Evolutionary conservation across 1,284 basidiomycete species (phyloP).

Genomic region (Bondarzewia mesenterica): DNA sequence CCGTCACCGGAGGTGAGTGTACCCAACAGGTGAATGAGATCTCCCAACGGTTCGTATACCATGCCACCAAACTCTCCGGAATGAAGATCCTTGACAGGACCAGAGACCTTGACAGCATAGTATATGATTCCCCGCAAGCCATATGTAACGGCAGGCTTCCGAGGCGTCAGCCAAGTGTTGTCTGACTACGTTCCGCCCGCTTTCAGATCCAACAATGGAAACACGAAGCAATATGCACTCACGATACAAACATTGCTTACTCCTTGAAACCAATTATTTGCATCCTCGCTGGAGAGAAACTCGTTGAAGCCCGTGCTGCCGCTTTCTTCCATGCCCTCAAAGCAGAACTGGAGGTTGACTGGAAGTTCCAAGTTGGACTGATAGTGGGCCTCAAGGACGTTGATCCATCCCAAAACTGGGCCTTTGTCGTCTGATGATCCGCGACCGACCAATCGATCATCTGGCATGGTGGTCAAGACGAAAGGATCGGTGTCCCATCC

Average conservation of each 20-base stretch:
- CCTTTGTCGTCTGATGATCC: slow-evolving; percentile 94
- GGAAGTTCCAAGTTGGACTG: slow-evolving; percentile 72
- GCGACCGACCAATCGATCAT: slow-evolving; percentile 75
- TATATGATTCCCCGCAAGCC: slow-evolving; percentile 85
- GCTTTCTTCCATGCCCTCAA: slow-evolving; percentile 98
- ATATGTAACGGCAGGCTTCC: slow-evolving; percentile 70
- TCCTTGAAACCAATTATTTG: slow-evolving; percentile 76
- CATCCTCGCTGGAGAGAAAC: slow-evolving; percentile 74
- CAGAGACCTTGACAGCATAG: slow-evolving; percentile 79
- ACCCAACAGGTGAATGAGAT: slow-evolving; percentile 71
- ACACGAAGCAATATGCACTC: no score
- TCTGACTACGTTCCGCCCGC: slow-evolving; percentile 48
- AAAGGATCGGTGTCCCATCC: slow-evolving; percentile 96
- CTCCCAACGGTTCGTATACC: slow-evolving; percentile 87
- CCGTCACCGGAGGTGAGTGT: slow-evolving; percentile 82
- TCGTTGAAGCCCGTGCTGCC: slow-evolving; percentile 92
- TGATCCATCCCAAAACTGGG: slow-evolving; percentile 89
- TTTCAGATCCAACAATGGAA: not conserved
- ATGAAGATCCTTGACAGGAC: slow-evolving; percentile 87
- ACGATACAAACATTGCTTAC: slow-evolving; percentile 96
- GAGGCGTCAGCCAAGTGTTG: slow-evolving; percentile 80
- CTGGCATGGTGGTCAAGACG: slow-evolving; percentile 62
- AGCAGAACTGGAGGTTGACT: slow-evolving; percentile 91
- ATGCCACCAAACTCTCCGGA: slow-evolving; percentile 86
- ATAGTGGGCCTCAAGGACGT: slow-evolving; percentile 86